Conservation (phyloP, 495 filamentous ascomycete species). For the Aspergillus bertholletiae region DNA sequence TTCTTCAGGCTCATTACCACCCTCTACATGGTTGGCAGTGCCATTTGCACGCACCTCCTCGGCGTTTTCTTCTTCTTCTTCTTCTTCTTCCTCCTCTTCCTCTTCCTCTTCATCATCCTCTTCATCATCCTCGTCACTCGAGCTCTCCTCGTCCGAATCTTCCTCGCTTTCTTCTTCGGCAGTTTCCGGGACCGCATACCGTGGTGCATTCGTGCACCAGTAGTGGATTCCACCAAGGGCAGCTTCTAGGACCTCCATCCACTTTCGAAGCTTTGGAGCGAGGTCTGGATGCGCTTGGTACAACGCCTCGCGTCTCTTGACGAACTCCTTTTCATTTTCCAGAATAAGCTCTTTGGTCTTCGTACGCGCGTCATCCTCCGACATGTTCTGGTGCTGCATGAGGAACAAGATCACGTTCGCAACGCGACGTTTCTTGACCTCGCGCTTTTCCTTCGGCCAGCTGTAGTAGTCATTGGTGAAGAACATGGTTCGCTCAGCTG, state of each 20-base stretch:
- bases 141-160: not conserved
- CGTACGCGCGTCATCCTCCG: slow-evolving; percentile 8
- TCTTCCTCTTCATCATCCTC: not conserved
- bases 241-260: slow-evolving; percentile 12
- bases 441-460: slow-evolving; percentile 11
- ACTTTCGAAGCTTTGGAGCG: slow-evolving; percentile 9
- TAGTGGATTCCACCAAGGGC: slow-evolving; percentile 12
- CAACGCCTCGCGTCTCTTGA: slow-evolving; percentile 8
- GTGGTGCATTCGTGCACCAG: slow-evolving; percentile 14
- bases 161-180: slow-evolving; percentile 6
- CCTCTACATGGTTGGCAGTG: not conserved
- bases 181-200: slow-evolving; percentile 6
- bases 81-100: not conserved
- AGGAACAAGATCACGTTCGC: slow-evolving; percentile 13
- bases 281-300: slow-evolving; percentile 10
- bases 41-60: not conserved
- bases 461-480: slow-evolving; percentile 18
- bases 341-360: slow-evolving; percentile 11
- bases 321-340: slow-evolving; percentile 8
- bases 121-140: not conserved
- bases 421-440: slow-evolving; percentile 6
- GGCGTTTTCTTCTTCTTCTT: not conserved
- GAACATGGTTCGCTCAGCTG: slow-evolving; percentile 15
- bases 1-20: slow-evolving; percentile 1
- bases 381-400: slow-evolving; percentile 12